Evolutionary conservation across 2,329 filamentous ascomycete genomes (phyloP).

Genomic region (Botrytis tulipae): DNA sequence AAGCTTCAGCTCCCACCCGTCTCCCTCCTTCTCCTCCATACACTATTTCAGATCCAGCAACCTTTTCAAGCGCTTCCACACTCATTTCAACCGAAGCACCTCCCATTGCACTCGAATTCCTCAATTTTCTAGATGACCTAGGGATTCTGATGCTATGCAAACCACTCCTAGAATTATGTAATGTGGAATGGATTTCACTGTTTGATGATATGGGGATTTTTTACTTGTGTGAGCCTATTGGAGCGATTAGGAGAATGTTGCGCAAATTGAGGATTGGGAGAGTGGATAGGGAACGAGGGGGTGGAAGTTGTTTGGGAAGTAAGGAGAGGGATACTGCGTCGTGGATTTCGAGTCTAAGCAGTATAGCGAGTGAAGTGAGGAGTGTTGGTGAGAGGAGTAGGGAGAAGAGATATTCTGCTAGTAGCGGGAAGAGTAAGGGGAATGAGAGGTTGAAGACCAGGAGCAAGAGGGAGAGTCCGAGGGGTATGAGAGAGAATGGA

Average conservation of each 20-base stretch:
- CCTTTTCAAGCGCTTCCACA: not conserved
- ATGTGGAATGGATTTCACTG: conserved; percentile 25
- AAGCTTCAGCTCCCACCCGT: not conserved
- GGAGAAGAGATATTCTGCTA: not conserved
- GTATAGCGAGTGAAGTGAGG: not conserved
- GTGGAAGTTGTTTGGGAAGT: conserved; percentile 1
- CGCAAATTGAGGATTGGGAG: not conserved
- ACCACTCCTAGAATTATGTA: conserved; percentile 24
- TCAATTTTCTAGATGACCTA: conserved; percentile 33
- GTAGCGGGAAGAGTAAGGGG: not conserved
- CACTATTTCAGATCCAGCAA: not conserved
- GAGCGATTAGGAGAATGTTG: not conserved
- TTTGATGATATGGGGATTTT: conserved; percentile 32
- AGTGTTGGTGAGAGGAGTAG: not conserved
- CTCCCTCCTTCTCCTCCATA: not conserved
- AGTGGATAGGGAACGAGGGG: not conserved
- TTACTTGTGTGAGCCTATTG: conserved; percentile 9
- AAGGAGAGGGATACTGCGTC: not conserved
- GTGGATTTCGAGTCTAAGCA: not conserved
- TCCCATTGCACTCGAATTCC: conserved; percentile 16
- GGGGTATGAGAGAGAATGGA: not conserved
- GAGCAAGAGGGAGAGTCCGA: not conserved
- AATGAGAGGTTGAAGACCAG: not conserved
- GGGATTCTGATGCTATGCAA: conserved; percentile 29
- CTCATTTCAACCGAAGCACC: not conserved